Conservation (phyloP, 2,329 filamentous ascomycete species). For the Colletotrichum lini region DNA sequence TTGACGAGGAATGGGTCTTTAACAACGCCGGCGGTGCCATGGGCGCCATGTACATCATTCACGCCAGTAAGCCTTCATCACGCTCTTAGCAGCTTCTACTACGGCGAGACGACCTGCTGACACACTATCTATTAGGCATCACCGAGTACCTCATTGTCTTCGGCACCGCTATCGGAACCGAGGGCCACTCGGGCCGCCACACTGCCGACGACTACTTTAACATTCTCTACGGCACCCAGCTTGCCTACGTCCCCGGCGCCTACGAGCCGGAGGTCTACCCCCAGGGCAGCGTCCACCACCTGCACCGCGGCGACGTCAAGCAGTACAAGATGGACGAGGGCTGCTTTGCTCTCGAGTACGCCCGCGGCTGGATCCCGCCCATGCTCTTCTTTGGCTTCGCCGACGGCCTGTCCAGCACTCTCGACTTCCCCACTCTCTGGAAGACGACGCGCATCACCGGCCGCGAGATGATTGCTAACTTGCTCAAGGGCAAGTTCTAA, state of each 20-base stretch:
- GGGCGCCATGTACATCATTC: conserved; percentile 92
- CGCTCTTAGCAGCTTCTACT: too few species aligned
- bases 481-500: conserved; percentile 80
- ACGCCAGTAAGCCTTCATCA: conserved; percentile 75
- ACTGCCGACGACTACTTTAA: conserved; percentile 96
- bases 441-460: conserved; percentile 82
- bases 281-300: conserved; percentile 78
- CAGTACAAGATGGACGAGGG: conserved; percentile 85
- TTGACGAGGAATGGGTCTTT: conserved; percentile 87
- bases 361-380: conserved; percentile 90
- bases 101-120: conserved; percentile 5
- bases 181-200: conserved; percentile 90
- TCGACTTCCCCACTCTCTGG: conserved; percentile 90
- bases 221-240: conserved; percentile 85
- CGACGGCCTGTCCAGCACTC: conserved; percentile 83
- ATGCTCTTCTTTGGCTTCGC: conserved; percentile 94
- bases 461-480: conserved; percentile 81
- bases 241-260: conserved; percentile 78
- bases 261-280: conserved; percentile 80
- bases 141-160: conserved; percentile 95
- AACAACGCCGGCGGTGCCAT: conserved; percentile 94
- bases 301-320: conserved; percentile 79
- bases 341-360: conserved; percentile 88
- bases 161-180: conserved; percentile 85
- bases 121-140: conserved; percentile 64